Evolutionary conservation across 106 monocot species (phyloP).

Genomic region (Narthecium ossifragum): DNA sequence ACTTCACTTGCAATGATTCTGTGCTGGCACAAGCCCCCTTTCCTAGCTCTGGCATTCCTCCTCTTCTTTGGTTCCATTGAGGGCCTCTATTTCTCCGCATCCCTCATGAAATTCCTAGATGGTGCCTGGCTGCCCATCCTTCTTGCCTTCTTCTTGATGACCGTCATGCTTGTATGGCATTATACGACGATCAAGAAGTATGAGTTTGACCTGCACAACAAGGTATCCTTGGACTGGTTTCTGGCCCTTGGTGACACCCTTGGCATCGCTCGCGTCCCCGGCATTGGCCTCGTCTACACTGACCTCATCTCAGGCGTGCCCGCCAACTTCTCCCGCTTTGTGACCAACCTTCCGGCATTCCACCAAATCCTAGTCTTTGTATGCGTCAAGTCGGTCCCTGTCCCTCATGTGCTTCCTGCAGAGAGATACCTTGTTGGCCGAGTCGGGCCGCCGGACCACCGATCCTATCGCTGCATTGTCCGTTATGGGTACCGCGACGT

Average conservation of each 20-base stretch:
- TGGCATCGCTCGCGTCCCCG: slow-evolving; percentile 61
- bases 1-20: slow-evolving; percentile 57
- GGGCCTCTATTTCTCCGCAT: slow-evolving; percentile 55
- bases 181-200: slow-evolving; percentile 51
- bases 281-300: slow-evolving; percentile 63
- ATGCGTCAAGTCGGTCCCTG: slow-evolving; percentile 52
- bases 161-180: slow-evolving; percentile 62
- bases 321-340: slow-evolving; percentile 60
- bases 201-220: slow-evolving; percentile 59
- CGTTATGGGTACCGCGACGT: slow-evolving; percentile 72
- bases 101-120: slow-evolving; percentile 54
- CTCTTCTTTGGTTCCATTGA: slow-evolving; percentile 60
- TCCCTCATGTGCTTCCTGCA: slow-evolving; percentile 43
- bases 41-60: slow-evolving; percentile 54
- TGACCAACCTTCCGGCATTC: slow-evolving; percentile 65
- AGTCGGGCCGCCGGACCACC: slow-evolving; percentile 40
- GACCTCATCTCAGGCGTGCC: slow-evolving; percentile 56
- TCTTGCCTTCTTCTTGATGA: slow-evolving; percentile 49
- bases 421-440: slow-evolving; percentile 57
- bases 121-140: slow-evolving; percentile 72
- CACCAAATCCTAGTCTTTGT: slow-evolving; percentile 53
- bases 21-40: slow-evolving; percentile 54
- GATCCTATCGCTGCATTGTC: slow-evolving; percentile 70
- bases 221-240: slow-evolving; percentile 68
- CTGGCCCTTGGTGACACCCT: slow-evolving; percentile 48